phyloP scores from a whole-genome alignment of 495 filamentous ascomycete genomes.

The Aspergillus saccharolyticus region DNA sequence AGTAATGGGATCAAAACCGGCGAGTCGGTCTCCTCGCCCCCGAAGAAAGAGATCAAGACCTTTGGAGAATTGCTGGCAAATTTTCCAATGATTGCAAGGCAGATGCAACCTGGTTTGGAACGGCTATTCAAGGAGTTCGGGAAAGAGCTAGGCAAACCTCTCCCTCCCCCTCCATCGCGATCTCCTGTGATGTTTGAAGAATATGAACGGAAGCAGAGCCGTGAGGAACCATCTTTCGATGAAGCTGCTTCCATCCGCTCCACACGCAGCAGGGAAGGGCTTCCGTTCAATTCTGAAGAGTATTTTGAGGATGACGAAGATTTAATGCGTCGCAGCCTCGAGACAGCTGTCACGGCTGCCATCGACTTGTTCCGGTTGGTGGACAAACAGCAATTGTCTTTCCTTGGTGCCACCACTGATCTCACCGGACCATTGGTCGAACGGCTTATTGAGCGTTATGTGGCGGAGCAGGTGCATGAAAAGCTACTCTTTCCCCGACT shows the following conservation, averaged over 20 bases:
- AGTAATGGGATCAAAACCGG: slow-evolving; percentile 33
- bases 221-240: slow-evolving; percentile 24
- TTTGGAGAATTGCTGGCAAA: slow-evolving; percentile 88
- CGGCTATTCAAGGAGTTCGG: slow-evolving; percentile 87
- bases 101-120: slow-evolving; percentile 92
- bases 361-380: slow-evolving; percentile 95
- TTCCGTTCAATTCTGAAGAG: slow-evolving; percentile 45
- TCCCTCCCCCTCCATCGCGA: slow-evolving; percentile 71
- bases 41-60: slow-evolving; percentile 83
- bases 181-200: slow-evolving; percentile 37
- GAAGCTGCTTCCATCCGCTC: slow-evolving; percentile 34
- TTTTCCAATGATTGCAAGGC: slow-evolving; percentile 93
- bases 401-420: slow-evolving; percentile 88
- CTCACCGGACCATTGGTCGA: slow-evolving; percentile 90
- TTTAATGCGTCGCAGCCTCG: slow-evolving; percentile 75
- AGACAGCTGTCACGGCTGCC: slow-evolving; percentile 86
- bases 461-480: slow-evolving; percentile 90
- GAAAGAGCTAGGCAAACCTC: slow-evolving; percentile 74
- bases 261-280: slow-evolving; percentile 29
- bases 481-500: slow-evolving; percentile 77
- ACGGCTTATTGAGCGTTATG: slow-evolving; percentile 89
- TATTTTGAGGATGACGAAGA: slow-evolving; percentile 81
- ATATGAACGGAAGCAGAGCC: slow-evolving; percentile 19
- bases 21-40: slow-evolving; percentile 37
- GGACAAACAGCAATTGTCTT: slow-evolving; percentile 90